These are phyloP conservation scores for Raffaelea deltoideospora DNA, from an alignment of 2,329 filamentous ascomycete species.

Conservation along the genomic window DNA sequence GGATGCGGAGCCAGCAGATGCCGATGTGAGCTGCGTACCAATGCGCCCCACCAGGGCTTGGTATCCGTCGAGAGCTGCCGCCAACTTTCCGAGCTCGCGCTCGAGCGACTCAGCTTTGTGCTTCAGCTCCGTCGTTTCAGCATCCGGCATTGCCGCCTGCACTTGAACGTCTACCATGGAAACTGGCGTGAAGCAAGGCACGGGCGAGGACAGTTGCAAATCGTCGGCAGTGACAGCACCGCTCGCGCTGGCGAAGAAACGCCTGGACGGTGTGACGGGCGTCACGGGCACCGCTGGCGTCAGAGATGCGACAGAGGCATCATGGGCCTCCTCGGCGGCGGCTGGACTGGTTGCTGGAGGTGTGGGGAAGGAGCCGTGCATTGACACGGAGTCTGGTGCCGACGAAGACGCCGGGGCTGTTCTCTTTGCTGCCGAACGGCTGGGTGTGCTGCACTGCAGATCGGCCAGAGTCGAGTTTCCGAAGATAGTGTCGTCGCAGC, in stretches of 20 bases:
- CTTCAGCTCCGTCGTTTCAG: slow-evolving; percentile 25
- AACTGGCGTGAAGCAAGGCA: too few relatives aligned
- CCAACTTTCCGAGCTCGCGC: slow-evolving; percentile 32
- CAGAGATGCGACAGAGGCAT: too few relatives aligned
- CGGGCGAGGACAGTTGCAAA: too few relatives aligned
- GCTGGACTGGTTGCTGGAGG: slow-evolving; percentile 39
- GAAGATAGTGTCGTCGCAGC: slow-evolving; percentile 22
- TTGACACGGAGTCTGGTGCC: slow-evolving; percentile 10
- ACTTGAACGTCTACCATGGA: slow-evolving; percentile 18
- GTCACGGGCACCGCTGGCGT: slow-evolving; percentile 14
- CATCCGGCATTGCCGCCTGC: slow-evolving; percentile 26
- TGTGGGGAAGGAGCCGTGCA: slow-evolving; percentile 31
- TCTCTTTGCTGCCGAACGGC: slow-evolving; percentile 12
- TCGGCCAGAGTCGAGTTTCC: slow-evolving; percentile 36
- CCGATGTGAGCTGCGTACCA: slow-evolving; percentile 21
- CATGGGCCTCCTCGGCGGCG: too few relatives aligned
- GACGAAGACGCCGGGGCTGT: too few relatives aligned
- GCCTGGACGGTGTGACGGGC: slow-evolving; percentile 13
- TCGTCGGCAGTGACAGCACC: too few relatives aligned
- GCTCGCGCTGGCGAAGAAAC: too few relatives aligned
- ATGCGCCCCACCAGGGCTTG: slow-evolving; percentile 24
- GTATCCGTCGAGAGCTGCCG: slow-evolving; percentile 30
- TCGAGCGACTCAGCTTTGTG: slow-evolving; percentile 33
- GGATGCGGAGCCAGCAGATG: too few relatives aligned
- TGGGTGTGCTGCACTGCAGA: slow-evolving; percentile 35